Percentiles rank a stretch among this genome's conserved stretches.
phyloP scores from a whole-genome alignment of 2,329 filamentous ascomycete genomes.

The Periconia digitata region DNA sequence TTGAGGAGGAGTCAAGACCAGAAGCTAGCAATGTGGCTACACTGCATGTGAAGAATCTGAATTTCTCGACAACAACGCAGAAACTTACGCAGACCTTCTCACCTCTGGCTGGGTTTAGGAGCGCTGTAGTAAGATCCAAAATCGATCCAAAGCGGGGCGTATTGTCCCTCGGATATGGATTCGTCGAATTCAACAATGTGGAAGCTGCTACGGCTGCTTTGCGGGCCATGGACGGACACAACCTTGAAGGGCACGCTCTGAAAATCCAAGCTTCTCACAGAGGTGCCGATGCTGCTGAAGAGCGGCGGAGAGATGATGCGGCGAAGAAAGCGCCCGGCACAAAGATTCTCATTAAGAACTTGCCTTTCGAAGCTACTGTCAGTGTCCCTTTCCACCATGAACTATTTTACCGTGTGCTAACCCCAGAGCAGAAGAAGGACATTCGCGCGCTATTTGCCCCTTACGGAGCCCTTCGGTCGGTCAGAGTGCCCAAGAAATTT shows the following conservation, averaged over 20 bases:
- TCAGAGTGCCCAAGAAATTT: constrained; percentile 94
- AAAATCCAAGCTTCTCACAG: constrained; percentile 85
- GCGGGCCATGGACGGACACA: constrained; percentile 82
- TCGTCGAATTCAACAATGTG: constrained; percentile 82
- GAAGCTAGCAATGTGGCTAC: constrained; percentile 69
- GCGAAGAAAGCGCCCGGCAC: constrained; percentile 81
- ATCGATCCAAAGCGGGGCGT: constrained; percentile 87
- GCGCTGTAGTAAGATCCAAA: constrained; percentile 90
- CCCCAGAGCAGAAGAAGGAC: constrained; percentile 71
- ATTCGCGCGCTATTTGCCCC: constrained; percentile 80
- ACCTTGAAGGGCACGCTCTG: constrained; percentile 84
- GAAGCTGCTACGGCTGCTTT: constrained; percentile 77
- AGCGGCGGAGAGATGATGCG: constrained; percentile 78
- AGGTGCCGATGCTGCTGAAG: constrained; percentile 82
- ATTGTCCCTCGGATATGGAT: constrained; percentile 93
- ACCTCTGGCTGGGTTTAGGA: constrained; percentile 82
- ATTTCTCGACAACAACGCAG: constrained; percentile 82
- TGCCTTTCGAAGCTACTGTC: constrained; percentile 80
- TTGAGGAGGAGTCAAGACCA: constrained; percentile 59
- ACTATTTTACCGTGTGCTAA: constrained; percentile 18
- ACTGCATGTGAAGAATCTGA: constrained; percentile 90
- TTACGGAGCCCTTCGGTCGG: constrained; percentile 89
- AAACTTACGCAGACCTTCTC: constrained; percentile 76
- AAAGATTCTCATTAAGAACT: constrained; percentile 97
- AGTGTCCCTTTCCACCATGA: constrained; percentile 13